These are phyloP conservation scores for Cryptomeria japonica DNA, from an alignment of 75 land plant species.

Conservation along the genomic window DNA sequence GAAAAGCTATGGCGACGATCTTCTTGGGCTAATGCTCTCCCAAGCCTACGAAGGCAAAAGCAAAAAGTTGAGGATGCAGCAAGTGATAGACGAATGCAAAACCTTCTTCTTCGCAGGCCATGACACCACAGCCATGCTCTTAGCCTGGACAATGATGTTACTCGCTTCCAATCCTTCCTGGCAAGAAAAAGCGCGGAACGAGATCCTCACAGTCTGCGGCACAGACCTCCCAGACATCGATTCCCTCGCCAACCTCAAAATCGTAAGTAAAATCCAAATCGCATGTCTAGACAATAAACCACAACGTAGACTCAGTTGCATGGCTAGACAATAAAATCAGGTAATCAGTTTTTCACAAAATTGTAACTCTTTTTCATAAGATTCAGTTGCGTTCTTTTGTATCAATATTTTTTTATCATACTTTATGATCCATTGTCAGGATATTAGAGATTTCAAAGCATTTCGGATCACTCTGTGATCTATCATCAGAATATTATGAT, in stretches of 20 bases:
- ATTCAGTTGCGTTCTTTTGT: too few species aligned
- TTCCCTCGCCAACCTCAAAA: slow-evolving; percentile 22
- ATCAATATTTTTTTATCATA: too few species aligned
- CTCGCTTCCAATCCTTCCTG: slow-evolving; percentile 35
- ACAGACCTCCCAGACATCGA: slow-evolving; percentile 11
- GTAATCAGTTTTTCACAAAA: too few species aligned
- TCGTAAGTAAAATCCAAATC: slow-evolving; percentile 20
- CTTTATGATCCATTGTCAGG: too few species aligned
- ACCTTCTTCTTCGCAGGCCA: slow-evolving; percentile 53
- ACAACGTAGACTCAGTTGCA: too few species aligned
- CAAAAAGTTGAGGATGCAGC: slow-evolving; percentile 14
- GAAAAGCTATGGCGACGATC: slow-evolving; percentile 25
- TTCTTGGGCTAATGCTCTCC: slow-evolving; percentile 42
- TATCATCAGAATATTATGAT: too few species aligned
- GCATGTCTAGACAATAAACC: too few species aligned
- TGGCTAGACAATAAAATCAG: background rate
- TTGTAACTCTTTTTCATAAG: too few species aligned
- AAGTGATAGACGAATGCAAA: slow-evolving; percentile 39
- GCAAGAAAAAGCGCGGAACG: slow-evolving; percentile 41
- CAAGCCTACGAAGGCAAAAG: slow-evolving; percentile 5
- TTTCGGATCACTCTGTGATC: too few species aligned
- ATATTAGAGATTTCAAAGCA: too few species aligned
- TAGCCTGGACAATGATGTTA: slow-evolving; percentile 41
- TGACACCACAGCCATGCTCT: slow-evolving; percentile 28
- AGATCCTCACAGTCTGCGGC: slow-evolving; percentile 16